Evolutionary conservation across 345 rosid genomes (phyloP), one percentile per base, ranked within the genome.

Genomic region (Euphorbia lathyris): DNA sequence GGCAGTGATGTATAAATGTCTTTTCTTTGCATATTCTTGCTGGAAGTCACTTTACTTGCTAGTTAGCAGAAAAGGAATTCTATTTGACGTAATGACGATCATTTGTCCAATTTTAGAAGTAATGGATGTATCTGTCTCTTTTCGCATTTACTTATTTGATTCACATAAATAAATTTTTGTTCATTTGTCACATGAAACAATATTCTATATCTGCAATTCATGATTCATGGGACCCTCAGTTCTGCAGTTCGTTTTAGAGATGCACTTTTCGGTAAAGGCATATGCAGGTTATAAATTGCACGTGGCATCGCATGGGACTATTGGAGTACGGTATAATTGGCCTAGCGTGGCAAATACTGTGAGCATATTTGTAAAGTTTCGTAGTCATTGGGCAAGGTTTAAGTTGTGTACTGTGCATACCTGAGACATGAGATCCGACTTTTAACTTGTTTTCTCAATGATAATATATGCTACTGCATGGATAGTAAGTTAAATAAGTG

Each of bases 1-100:
- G 22, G n/a, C 57, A 48, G 17, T 65, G 57, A 4, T 65, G 68
- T 47, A 65, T 36, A 65, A 27, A 65, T 65, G 17, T 27, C 68
- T 48, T 65, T 65, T 8, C 13, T 65, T 19, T 38, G 47, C 57
- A 22, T 47, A 4, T 25, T 64, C 20, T 64, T 14, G 67, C 29
- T 64, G 16, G 42, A 64, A 43, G 45, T 16, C 23, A 23, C 55
- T 45, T 45, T 43, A 45, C 52, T 45, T 32, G 27, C 27, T 25
- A 14, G 52, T 16, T 65, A 45, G 6, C 13, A 4, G 40, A 48
- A 64, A 65, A 27, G 13, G 3, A 47, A 23, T 26, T 17, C 6
- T 23, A 9, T 47, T 22, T 65, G 57, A 48, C 20, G 27, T 9
- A n/a, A n/a, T n/a, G n/a, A 26, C 55, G 3, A 25, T 23, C 27